Conservation (phyloP, 768 basidiomycete genomes). For the Exidia glandulosa region DNA sequence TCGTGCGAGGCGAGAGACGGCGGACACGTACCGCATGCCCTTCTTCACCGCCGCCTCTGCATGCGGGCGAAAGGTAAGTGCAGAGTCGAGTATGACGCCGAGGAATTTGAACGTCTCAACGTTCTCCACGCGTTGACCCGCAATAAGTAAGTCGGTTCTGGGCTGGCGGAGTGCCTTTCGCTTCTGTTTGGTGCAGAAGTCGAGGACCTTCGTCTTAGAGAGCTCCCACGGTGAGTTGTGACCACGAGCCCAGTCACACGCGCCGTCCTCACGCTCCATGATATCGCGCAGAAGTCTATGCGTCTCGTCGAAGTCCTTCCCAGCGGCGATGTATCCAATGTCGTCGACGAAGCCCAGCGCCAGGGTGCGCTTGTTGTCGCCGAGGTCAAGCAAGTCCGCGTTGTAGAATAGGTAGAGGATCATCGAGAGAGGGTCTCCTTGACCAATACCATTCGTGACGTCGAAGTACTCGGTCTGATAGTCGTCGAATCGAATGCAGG, state of each 20-base stretch:
- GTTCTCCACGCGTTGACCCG: neutral
- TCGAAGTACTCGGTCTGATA: conserved; percentile 9
- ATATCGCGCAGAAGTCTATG: conserved; percentile 14
- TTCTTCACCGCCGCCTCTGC: conserved; percentile 1
- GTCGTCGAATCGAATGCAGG: conserved; percentile 17
- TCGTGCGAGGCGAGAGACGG: neutral
- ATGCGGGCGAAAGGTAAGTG: conserved; percentile 18
- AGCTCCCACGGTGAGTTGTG: conserved; percentile 24
- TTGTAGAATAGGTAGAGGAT: conserved; percentile 24
- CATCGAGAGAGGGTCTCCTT: conserved; percentile 23
- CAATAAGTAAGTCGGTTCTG: neutral
- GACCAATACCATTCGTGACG: conserved; percentile 18
- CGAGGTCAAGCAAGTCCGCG: conserved; percentile 9
- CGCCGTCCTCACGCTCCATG: conserved; percentile 15
- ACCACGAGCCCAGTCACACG: conserved; percentile 13
- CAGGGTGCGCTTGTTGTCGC: neutral
- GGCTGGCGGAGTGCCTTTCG: neutral
- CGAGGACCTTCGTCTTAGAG: conserved; percentile 19
- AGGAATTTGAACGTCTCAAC: conserved; percentile 13
- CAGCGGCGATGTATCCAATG: conserved; percentile 13
- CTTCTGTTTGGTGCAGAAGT: conserved; percentile 10
- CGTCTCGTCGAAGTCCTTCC: conserved; percentile 12
- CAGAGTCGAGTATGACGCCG: conserved; percentile 20
- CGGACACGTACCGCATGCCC: neutral
- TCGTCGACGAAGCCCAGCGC: conserved; percentile 7